These are phyloP conservation scores for Gillenia trifoliata DNA, from an alignment of 306 rosid species.

Conservation along the genomic window DNA sequence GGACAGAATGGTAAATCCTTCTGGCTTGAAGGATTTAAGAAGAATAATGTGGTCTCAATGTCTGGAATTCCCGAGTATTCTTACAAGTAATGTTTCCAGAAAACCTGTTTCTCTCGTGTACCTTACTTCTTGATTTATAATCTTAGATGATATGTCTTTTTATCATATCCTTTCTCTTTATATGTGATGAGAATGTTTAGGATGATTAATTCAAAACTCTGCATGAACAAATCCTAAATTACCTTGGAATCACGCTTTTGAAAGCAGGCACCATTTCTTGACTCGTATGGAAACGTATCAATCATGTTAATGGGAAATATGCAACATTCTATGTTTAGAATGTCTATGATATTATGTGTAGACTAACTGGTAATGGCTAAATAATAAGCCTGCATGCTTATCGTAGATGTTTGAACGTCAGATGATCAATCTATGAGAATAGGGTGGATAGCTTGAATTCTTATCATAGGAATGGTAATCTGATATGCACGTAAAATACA, in stretches of 20 bases:
- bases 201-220: neutral
- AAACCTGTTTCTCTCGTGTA: neutral
- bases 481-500: neutral
- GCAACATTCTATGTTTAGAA: neutral
- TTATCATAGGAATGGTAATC: neutral
- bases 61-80: constrained; percentile 94
- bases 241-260: neutral
- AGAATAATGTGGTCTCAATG: constrained; percentile 64
- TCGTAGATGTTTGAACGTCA: neutral
- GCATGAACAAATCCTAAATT: neutral
- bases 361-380: neutral
- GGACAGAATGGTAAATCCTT: constrained; percentile 50
- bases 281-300: neutral
- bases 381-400: neutral
- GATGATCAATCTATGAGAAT: neutral
- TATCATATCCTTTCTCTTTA: neutral
- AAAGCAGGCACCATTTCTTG: neutral
- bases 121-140: constrained; percentile 12
- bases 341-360: neutral
- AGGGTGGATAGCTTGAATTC: neutral
- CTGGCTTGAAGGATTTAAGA: constrained; percentile 86
- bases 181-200: neutral
- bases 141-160: neutral
- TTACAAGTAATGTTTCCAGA: constrained; percentile 62
- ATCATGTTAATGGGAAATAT: neutral